phyloP scores from a whole-genome alignment of 2,329 filamentous ascomycete species.

The Lasiodiplodia gonubiensis region DNA sequence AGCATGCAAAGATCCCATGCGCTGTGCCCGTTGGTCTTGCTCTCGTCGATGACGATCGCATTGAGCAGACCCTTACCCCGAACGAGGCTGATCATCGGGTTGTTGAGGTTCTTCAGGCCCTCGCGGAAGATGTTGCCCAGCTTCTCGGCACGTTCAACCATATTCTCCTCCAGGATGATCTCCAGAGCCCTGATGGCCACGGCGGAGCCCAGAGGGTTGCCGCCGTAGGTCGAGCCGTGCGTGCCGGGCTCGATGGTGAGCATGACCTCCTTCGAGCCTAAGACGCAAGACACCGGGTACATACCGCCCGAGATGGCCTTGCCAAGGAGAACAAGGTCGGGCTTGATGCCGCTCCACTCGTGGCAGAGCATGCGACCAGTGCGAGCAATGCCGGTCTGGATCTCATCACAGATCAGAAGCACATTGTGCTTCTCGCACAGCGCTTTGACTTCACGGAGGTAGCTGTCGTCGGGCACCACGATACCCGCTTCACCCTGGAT shows the following conservation, averaged over 20 bases:
- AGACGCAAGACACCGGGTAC: slow-evolving; percentile 96
- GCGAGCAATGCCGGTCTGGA: slow-evolving; percentile 95
- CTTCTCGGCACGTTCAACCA: slow-evolving; percentile 80
- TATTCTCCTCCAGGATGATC: slow-evolving; percentile 87
- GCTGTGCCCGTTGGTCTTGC: slow-evolving; percentile 79
- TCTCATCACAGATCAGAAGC: slow-evolving; percentile 96
- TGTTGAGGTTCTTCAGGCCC: slow-evolving; percentile 75
- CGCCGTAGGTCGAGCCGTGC: slow-evolving; percentile 97
- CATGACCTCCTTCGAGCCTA: slow-evolving; percentile 90
- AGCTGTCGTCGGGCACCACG: slow-evolving; percentile 89
- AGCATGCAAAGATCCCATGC: slow-evolving; percentile 97
- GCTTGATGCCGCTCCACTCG: slow-evolving; percentile 94
- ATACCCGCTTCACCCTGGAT: slow-evolving; percentile 98
- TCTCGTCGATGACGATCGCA: slow-evolving; percentile 94
- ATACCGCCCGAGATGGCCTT: slow-evolving; percentile 98
- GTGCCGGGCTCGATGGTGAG: slow-evolving; percentile 94
- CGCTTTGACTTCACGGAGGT: slow-evolving; percentile 77
- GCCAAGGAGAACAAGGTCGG: slow-evolving; percentile 90
- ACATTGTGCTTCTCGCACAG: slow-evolving; percentile 96
- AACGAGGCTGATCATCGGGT: slow-evolving; percentile 79
- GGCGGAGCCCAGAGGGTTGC: slow-evolving; percentile 93
- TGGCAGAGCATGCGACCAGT: slow-evolving; percentile 93
- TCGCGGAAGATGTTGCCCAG: slow-evolving; percentile 85
- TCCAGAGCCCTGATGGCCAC: slow-evolving; percentile 95
- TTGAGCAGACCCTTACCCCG: slow-evolving; percentile 94